Conservation (phyloP, 164 flowering plant species). For the Annona squamosa region DNA sequence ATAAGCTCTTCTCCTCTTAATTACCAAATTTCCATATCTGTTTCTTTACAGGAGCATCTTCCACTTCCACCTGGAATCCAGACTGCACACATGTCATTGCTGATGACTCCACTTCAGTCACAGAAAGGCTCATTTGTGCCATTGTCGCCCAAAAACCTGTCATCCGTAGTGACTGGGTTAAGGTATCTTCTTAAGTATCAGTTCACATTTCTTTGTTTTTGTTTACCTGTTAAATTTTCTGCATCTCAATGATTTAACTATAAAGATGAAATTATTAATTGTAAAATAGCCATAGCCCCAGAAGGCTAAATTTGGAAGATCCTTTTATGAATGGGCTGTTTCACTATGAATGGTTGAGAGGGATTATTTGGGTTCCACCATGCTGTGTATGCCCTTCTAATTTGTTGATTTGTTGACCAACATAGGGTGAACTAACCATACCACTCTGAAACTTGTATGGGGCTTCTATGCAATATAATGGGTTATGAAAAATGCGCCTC, state of each 20-base stretch:
- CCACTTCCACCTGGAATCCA: slow-evolving; percentile 31
- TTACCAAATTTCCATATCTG: background rate
- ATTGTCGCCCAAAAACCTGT: slow-evolving; percentile 52
- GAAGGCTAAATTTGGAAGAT: background rate
- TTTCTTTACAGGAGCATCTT: slow-evolving; percentile 47
- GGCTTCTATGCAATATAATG: too few species aligned
- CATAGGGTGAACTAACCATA: too few species aligned
- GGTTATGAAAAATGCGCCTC: too few species aligned
- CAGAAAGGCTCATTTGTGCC: slow-evolving; percentile 52
- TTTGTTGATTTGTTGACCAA: too few species aligned
- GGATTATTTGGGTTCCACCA: too few species aligned
- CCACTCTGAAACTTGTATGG: too few species aligned
- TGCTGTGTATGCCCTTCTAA: too few species aligned
- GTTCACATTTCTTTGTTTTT: background rate
- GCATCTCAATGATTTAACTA: background rate
- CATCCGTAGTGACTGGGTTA: slow-evolving; percentile 48
- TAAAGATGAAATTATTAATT: background rate
- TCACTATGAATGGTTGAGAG: too few species aligned
- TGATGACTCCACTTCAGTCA: slow-evolving; percentile 42
- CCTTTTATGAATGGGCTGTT: too few species aligned
- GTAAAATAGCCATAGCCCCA: background rate
- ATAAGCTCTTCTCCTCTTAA: background rate
- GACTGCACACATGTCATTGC: slow-evolving; percentile 81
- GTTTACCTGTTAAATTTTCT: background rate
- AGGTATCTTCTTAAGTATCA: slow-evolving; percentile 38